Evolutionary conservation across 306 rosid genomes (phyloP), one percentile per base, ranked within the genome.

Genomic region (Trifolium fragiferum): DNA sequence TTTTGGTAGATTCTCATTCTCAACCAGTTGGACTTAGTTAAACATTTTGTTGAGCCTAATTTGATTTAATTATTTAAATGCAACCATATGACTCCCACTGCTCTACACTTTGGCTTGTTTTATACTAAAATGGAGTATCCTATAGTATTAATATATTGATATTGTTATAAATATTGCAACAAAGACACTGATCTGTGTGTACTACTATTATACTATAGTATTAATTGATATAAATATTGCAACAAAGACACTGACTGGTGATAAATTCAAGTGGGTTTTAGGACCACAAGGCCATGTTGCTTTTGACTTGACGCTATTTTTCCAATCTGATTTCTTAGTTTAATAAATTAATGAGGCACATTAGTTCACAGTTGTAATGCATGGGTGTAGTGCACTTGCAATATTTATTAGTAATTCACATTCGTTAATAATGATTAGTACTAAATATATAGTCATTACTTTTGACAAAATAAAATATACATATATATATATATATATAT

Each of bases 221-320:
- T 10, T 37, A n/a, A 20, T 53, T 10, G 19, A 51, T 9, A 55
- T 21, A 37, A 37, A 37, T 21, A 11, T 57, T 57, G 16, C 1
- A 55, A 0, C 23, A 57, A 57, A 57, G 9, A 57, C 16, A 8
- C 6, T 44, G 12, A 19, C 60, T 57, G 4, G 63, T 57, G 16
- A 23, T 16, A 57, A 23, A 57, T 23, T 57, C 35, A 57, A 57
- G 63, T 57, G 33, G 35, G 30, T 53, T 19, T 57, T 57, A 7
- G 63, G 63, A 15, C 35, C 63, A 55, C 62, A 11, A 23, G 62
- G 1, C 32, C 62, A 11, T 57, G 35, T 15, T 57, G 16, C 63
- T 57, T 57, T 57, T 57, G 63, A 57, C 63, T 57, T 57, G 63
- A 57, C 63, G 6, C n/a, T 23, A 11, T 11, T 23, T 57, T 12